phyloP scores from a whole-genome alignment of 805 yeast genomes.

The Lachancea cidri region DNA sequence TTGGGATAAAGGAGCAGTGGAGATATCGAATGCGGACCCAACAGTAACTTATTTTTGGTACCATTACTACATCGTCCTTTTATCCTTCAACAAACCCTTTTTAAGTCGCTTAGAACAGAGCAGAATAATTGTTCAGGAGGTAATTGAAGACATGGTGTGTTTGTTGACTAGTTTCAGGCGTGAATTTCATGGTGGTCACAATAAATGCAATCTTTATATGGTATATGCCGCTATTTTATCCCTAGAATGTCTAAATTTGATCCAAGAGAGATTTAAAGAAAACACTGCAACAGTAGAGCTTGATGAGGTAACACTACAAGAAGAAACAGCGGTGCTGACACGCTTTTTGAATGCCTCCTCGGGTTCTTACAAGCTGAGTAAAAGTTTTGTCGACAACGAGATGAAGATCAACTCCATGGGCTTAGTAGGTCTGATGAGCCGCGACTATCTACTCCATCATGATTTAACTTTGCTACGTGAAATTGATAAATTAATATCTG shows the following conservation, averaged over 20 bases:
- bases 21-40: slow-evolving; percentile 39
- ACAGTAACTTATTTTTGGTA: slow-evolving; percentile 44
- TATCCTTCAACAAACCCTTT: slow-evolving; percentile 57
- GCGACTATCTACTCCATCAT: slow-evolving; percentile 26
- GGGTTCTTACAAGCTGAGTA: slow-evolving; percentile 24
- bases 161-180: slow-evolving; percentile 18
- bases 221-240: slow-evolving; percentile 25
- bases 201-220: slow-evolving; percentile 26
- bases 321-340: slow-evolving; percentile 12
- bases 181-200: slow-evolving; percentile 17
- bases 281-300: too few species aligned
- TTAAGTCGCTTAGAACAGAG: slow-evolving; percentile 27
- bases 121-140: slow-evolving; percentile 18
- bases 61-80: slow-evolving; percentile 49
- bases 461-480: slow-evolving; percentile 28
- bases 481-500: slow-evolving; percentile 25
- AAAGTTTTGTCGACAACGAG: slow-evolving; percentile 23
- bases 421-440: slow-evolving; percentile 24
- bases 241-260: slow-evolving; percentile 28
- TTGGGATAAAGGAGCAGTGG: slow-evolving; percentile 40
- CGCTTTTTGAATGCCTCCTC: slow-evolving; percentile 20
- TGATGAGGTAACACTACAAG: slow-evolving; percentile 15
- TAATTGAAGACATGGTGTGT: slow-evolving; percentile 22
- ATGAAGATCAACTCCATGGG: slow-evolving; percentile 17
- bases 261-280: too few species aligned